Evolutionary conservation across 2,329 filamentous ascomycete species (phyloP), one percentile per base, ranked within the genome.

Genomic region (Xylaria sp.): DNA sequence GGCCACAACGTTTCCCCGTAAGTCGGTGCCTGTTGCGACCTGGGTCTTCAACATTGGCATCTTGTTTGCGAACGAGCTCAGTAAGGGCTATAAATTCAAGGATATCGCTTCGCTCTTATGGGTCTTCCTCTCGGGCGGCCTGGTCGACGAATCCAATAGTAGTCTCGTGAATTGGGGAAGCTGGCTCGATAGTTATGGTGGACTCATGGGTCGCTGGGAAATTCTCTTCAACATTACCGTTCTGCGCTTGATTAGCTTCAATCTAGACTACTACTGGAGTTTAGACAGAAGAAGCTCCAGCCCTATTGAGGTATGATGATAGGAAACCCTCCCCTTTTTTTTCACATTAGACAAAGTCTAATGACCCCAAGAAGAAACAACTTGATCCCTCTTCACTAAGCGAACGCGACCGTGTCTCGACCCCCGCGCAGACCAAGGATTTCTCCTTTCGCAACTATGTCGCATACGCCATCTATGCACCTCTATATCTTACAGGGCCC

Each of bases 221-320:
- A 90, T 99, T n/a, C 86, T 98, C 5, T 99, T 99, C 86, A 99
- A 99, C 77, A 89, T 99, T 70, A 98, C 95, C 2, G 91, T 98
- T 29, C 83, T 99, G 65, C 91, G 96, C 5, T 85, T 98, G 57
- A 94, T 99, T 75, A 98, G 95, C 79, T 99, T 97, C 86, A 98
- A 98, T 79, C 81, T 99, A 78, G 96, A 99, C 81, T 94, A 97
- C 79, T 95, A 97, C 79, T 99, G 96, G 95, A 96, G 93, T 75
- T 80, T 92, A 2, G 89, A 92, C 71, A 85, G 88, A 67, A 83
- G 86, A 47, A 82, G 81, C 69, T 83, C 87, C 32, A 94, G 89
- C 75, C 86, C 91, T 9, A 80, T 97, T 50, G 95, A 98, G 91
- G 96, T 98, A 88, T 79, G 88, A 55, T 81, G 3, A 5, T n/a